phyloP scores from a whole-genome alignment of 805 yeast genomes.

The Debaryomyces prosopidis region DNA sequence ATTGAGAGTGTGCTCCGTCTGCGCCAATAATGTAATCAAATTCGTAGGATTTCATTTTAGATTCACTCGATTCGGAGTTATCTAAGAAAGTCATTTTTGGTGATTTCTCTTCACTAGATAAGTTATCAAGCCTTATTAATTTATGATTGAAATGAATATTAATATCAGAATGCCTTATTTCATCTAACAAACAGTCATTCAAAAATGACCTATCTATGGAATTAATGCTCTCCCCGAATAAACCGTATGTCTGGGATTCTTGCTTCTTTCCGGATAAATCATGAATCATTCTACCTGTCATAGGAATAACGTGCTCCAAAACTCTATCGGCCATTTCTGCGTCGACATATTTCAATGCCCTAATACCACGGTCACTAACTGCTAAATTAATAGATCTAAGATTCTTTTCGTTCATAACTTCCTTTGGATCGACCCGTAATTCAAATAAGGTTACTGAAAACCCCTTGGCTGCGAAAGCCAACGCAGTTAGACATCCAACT shows the following conservation, averaged over 20 bases:
- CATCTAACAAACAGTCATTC: conserved; percentile 65
- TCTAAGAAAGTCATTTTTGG: conserved; percentile 26
- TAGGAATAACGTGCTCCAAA: conserved; percentile 67
- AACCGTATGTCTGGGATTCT: conserved; percentile 73
- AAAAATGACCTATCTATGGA: conserved; percentile 77
- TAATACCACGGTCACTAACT: conserved; percentile 80
- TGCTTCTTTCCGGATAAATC: conserved; percentile 55
- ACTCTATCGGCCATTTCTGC: conserved; percentile 55
- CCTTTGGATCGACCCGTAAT: conserved; percentile 65
- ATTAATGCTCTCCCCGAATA: conserved; percentile 80
- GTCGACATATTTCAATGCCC: conserved; percentile 66
- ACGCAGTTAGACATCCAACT: conserved; percentile 82
- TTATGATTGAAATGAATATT: conserved; percentile 56
- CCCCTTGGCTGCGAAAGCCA: conserved; percentile 76
- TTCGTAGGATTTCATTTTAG: conserved; percentile 20
- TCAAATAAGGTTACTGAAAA: conserved; percentile 73
- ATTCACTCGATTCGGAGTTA: conserved; percentile 9
- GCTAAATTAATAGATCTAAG: conserved; percentile 82
- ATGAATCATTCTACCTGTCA: conserved; percentile 91
- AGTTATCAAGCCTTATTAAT: conserved; percentile 41
- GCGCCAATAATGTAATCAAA: conserved; percentile 75
- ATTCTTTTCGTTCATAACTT: conserved; percentile 30
- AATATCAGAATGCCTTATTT: conserved; percentile 48
- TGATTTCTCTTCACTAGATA: conserved; percentile 9
- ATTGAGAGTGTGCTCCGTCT: conserved; percentile 81